Percentiles rank a stretch among this genome's conserved stretches.
These are phyloP conservation scores for Leccinum aurantiacum DNA, from an alignment of 768 basidiomycete species.

Conservation along the genomic window DNA sequence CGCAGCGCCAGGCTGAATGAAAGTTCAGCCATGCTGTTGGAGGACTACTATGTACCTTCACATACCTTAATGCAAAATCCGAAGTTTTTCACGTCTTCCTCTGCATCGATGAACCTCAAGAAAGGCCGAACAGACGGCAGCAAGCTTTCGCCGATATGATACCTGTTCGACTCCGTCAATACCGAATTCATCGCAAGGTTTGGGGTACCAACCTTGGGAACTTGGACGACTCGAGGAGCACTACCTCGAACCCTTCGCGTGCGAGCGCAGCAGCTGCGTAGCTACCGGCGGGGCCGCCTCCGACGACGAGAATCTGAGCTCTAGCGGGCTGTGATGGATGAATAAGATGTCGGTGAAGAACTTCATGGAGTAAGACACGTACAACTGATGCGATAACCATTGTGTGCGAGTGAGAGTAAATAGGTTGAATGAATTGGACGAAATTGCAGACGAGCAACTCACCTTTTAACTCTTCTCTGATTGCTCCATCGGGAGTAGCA, in stretches of 20 bases:
- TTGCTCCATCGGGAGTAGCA: not conserved
- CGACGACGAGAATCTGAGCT: conserved; percentile 12
- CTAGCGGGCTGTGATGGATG: not conserved
- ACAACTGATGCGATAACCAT: not conserved
- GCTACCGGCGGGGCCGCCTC: conserved; percentile 16
- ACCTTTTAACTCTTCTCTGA: not conserved
- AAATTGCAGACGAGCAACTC: not conserved
- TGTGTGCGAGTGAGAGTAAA: not conserved
- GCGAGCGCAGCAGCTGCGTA: conserved; percentile 10
- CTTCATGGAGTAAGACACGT: not conserved
- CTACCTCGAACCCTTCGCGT: conserved; percentile 10
- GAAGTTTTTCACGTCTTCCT: conserved; percentile 5
- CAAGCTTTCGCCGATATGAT: conserved; percentile 19
- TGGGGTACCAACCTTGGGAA: conserved; percentile 10
- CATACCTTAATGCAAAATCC: conserved; percentile 14
- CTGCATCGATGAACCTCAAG: conserved; percentile 9
- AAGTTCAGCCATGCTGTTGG: not conserved
- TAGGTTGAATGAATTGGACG: not conserved
- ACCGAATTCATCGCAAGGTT: too few relatives aligned
- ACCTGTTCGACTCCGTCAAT: conserved; percentile 3
- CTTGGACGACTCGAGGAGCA: conserved; percentile 11
- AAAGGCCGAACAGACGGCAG: conserved; percentile 9
- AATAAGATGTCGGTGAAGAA: not conserved
- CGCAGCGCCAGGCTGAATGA: conserved; percentile 5
- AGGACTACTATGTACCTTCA: not conserved